These are phyloP conservation scores for Tritrichomonas musculus DNA, from an alignment of 208 protist species.

Conservation along the genomic window DNA sequence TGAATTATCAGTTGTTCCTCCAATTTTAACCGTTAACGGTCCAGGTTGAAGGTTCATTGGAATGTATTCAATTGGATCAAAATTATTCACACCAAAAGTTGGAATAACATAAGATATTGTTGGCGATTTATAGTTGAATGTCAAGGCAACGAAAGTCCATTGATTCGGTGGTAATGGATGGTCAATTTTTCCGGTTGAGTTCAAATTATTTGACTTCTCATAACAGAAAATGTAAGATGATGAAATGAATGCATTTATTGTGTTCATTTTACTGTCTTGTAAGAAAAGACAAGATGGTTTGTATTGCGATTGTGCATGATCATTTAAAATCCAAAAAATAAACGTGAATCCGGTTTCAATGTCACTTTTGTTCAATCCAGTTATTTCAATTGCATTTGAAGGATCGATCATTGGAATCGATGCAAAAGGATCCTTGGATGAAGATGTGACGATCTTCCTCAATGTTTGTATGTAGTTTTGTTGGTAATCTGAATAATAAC, in stretches of 20 bases:
- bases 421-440: neutral
- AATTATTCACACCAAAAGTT: neutral
- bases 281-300: neutral
- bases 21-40: neutral
- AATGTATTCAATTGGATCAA: neutral
- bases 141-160: neutral
- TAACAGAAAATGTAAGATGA: neutral
- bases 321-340: neutral
- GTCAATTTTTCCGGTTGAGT: neutral
- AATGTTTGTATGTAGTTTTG: neutral
- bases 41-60: neutral
- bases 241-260: neutral
- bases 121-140: too few species aligned
- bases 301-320: too few species aligned
- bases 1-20: neutral
- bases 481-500: neutral
- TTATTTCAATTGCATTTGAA: neutral
- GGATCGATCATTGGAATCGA: neutral
- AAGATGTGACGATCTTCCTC: neutral
- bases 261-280: neutral
- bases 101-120: neutral
- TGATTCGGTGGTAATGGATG: neutral
- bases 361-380: neutral
- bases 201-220: too few species aligned
- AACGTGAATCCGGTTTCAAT: neutral